These are phyloP conservation scores for Coniochaeta sp. DNA, from an alignment of 2,329 filamentous ascomycete genomes.

Conservation along the genomic window DNA sequence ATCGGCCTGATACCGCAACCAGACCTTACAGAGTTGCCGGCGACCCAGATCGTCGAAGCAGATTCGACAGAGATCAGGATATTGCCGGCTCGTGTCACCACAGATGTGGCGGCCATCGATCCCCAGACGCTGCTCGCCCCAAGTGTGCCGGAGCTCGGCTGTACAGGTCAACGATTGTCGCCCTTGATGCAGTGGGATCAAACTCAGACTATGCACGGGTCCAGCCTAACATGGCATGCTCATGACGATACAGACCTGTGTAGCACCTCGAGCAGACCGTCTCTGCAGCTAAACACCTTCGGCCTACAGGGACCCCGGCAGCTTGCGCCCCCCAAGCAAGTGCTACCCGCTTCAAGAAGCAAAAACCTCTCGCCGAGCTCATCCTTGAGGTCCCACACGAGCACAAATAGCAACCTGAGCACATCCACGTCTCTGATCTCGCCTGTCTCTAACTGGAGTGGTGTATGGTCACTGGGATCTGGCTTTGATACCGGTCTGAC, in stretches of 20 bases:
- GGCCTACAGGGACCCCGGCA: conserved; percentile 24
- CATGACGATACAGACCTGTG: conserved; percentile 5
- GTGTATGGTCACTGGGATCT: conserved; percentile 30
- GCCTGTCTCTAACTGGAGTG: conserved; percentile 37
- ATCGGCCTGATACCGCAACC: conserved; percentile 21
- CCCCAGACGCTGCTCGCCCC: conserved; percentile 19
- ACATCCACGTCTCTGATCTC: conserved; percentile 34
- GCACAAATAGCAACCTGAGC: conserved; percentile 24
- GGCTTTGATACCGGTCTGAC: conserved; percentile 35
- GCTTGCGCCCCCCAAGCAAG: conserved; percentile 14
- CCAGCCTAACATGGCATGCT: background rate
- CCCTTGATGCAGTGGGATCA: conserved; percentile 19
- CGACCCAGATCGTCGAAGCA: conserved; percentile 45
- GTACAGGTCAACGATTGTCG: conserved; percentile 11
- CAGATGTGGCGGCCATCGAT: conserved; percentile 16
- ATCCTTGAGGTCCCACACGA: conserved; percentile 39
- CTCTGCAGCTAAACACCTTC: conserved; percentile 30
- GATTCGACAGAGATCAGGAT: conserved; percentile 36
- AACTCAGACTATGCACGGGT: background rate
- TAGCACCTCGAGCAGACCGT: conserved; percentile 16
- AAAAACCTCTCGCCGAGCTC: conserved; percentile 38
- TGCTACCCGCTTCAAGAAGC: conserved; percentile 21
- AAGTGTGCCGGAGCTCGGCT: conserved; percentile 21
- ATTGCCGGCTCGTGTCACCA: conserved; percentile 7
- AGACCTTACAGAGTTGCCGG: conserved; percentile 34